Evolutionary conservation across 2,329 filamentous ascomycete genomes (phyloP), one percentile per base, ranked within the genome.

Genomic region (Orbilia quercus): DNA sequence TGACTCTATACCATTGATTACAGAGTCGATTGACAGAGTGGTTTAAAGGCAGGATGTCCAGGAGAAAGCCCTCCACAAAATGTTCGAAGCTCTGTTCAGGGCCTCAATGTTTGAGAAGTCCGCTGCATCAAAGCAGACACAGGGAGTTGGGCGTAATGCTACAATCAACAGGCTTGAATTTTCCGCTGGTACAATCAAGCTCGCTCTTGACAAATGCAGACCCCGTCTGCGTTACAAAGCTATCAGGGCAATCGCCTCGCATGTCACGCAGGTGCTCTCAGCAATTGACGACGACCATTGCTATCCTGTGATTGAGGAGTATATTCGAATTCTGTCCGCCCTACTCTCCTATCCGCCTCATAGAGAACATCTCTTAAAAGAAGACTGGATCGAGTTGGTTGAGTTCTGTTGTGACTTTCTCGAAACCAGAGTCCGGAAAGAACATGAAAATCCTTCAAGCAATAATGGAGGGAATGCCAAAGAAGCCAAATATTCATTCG

Each of bases 1-100:
- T 20, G 34, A 2, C n/a, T 11, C 12, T 3, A 18, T 22, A 16
- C 36, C 42, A 28, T 42, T 16, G 6, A n/a, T 14, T 40, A n/a
- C 18, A 12, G 22, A 25, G 23, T 55, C 48, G 53, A 53, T 55
- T 74, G 47, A 69, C 75, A 75, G 57, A 76, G 69, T 76, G 59
- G 75, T 51, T 16, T 47, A 38, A 40, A 76, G 72, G 50, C 69
- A 73, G 18, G 54, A 74, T 4, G 82, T 96, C 34, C 86, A 85
- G 48, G 91, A 96, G 79, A 91, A 90, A 79, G 86, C 86, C n/a
- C 96, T 91, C 76, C 90, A 95, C 78, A 86, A 86, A 70, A 88
- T 97, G 45, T 91, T 91, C 77, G 92, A 97, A 78, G 86, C 87
- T 0, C 82, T 98, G 1, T 96, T 97, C 78, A 85, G 86, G 60